phyloP scores from a whole-genome alignment of 495 filamentous ascomycete genomes.

The Daldinia caldariorum region DNA sequence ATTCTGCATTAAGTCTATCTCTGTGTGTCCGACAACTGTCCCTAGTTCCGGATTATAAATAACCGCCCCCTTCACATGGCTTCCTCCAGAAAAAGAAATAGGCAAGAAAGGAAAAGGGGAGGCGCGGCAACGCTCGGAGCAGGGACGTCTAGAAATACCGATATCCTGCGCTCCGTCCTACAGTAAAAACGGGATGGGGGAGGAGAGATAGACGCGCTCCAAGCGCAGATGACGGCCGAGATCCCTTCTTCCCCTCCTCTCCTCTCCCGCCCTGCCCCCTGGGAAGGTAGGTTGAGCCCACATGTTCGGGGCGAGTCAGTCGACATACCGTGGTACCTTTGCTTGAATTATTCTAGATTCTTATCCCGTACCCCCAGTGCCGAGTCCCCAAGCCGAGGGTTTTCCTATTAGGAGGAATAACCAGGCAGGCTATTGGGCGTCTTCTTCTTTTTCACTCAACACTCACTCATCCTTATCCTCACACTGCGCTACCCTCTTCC shows the following conservation, averaged over 20 bases:
- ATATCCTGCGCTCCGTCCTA: not conserved
- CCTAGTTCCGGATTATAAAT: too few species aligned
- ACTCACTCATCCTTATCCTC: not conserved
- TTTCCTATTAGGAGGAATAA: too few species aligned
- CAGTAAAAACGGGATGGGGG: not conserved
- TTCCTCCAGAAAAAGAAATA: not conserved
- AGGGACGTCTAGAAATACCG: not conserved
- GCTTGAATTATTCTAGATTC: not conserved
- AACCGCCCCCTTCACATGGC: too few species aligned
- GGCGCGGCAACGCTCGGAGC: not conserved
- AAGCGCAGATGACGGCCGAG: slow-evolving; percentile 1
- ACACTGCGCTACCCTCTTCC: not conserved
- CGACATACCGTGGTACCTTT: not conserved
- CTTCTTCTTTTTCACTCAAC: not conserved
- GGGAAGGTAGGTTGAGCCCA: not conserved
- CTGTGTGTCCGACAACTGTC: too few species aligned
- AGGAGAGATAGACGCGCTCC: not conserved
- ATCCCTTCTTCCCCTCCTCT: too few species aligned
- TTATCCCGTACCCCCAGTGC: not conserved
- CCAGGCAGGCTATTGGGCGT: not conserved
- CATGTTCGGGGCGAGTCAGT: not conserved
- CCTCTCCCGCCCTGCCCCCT: too few species aligned
- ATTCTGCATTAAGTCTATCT: not conserved
- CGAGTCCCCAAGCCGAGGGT: not conserved
- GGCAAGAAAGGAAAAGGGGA: too few species aligned